phyloP scores from a whole-genome alignment of 805 yeast species.

The Danielia oregonensis region DNA sequence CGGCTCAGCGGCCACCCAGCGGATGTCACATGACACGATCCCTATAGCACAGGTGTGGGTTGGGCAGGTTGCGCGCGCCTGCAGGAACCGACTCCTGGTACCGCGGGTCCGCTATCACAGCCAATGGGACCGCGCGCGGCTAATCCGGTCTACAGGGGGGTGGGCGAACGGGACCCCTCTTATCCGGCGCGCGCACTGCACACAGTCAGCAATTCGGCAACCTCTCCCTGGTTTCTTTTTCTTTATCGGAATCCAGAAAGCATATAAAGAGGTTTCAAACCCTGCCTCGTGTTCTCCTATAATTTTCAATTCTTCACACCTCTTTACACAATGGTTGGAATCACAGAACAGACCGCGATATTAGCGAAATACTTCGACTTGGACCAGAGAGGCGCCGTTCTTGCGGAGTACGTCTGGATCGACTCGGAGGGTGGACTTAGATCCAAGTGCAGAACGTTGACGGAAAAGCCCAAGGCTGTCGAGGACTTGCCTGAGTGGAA shows the following conservation, averaged over 20 bases:
- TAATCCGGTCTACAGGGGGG: too few species aligned
- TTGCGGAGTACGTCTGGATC: slow-evolving; percentile 98
- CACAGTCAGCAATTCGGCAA: too few species aligned
- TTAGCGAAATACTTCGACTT: slow-evolving; percentile 79
- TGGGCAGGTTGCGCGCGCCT: too few species aligned
- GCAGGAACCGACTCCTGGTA: too few species aligned
- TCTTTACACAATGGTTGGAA: slow-evolving; percentile 26
- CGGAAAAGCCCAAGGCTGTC: slow-evolving; percentile 60
- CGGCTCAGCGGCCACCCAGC: too few species aligned
- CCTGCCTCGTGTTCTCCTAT: neutral
- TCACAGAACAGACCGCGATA: slow-evolving; percentile 70
- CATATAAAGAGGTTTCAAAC: slow-evolving; percentile 1
- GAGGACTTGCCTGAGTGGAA: slow-evolving; percentile 98
- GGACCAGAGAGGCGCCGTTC: slow-evolving; percentile 78
- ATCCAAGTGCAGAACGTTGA: slow-evolving; percentile 89
- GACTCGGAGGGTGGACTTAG: slow-evolving; percentile 89
- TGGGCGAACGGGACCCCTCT: too few species aligned
- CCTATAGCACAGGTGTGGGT: too few species aligned
- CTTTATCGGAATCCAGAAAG: neutral
- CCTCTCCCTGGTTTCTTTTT: slow-evolving; percentile 14
- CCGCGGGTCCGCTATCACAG: slow-evolving; percentile 1
- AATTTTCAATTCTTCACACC: neutral
- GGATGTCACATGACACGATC: too few species aligned
- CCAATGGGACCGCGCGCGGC: neutral
- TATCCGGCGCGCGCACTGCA: too few species aligned